Evolutionary conservation across 345 rosid genomes (phyloP).

Genomic region (Crucihimalaya himalaica): DNA sequence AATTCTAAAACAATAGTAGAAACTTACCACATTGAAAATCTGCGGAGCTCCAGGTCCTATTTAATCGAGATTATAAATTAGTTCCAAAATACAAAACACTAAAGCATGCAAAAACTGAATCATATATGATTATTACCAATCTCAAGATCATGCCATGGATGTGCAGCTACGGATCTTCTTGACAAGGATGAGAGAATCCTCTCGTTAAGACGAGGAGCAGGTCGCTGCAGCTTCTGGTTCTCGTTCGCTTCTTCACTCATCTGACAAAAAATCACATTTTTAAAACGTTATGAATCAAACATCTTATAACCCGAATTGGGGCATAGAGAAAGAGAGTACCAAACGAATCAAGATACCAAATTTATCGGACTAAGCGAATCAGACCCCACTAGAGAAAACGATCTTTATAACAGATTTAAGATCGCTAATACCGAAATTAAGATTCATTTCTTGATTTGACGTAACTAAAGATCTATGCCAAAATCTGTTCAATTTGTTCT

Average conservation of each 20-base stretch:
- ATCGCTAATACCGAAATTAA: neutral
- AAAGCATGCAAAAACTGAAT: neutral
- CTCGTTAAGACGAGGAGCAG: slow-evolving; percentile 71
- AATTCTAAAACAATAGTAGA: neutral
- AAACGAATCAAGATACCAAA: slow-evolving; percentile 10
- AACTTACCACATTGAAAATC: slow-evolving; percentile 69
- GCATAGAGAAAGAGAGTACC: neutral
- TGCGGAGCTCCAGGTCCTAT: slow-evolving; percentile 90
- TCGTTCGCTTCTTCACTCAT: slow-evolving; percentile 50
- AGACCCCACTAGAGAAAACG: slow-evolving; percentile 7
- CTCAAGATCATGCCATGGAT: slow-evolving; percentile 99
- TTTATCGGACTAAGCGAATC: slow-evolving; percentile 6
- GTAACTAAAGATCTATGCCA: slow-evolving; percentile 10
- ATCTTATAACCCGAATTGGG: neutral
- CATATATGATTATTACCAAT: slow-evolving; percentile 50
- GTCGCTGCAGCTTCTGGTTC: slow-evolving; percentile 36
- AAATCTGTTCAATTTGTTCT: neutral
- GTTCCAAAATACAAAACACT: neutral
- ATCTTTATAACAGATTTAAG: neutral
- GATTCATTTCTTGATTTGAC: neutral
- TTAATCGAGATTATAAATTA: neutral
- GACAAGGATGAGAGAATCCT: slow-evolving; percentile 96
- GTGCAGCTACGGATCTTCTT: slow-evolving; percentile 95
- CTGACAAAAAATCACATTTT: slow-evolving; percentile 22
- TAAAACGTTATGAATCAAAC: neutral